Conservation (phyloP, 768 basidiomycete genomes). For the Leccinum olivaceopallidum region DNA sequence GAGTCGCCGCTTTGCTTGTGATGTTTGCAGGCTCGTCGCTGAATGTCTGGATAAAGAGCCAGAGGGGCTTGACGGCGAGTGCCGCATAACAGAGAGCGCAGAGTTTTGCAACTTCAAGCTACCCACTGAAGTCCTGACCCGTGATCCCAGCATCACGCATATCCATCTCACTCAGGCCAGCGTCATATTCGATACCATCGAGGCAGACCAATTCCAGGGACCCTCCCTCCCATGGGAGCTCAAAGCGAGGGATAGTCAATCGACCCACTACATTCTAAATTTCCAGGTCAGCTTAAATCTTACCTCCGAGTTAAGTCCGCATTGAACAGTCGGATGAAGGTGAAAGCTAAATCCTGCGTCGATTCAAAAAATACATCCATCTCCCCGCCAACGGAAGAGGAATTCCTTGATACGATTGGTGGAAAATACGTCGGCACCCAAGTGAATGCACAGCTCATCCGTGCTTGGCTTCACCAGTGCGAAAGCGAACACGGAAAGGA, state of each 20-base stretch:
- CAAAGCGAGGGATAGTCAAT: neutral
- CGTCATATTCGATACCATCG: slow-evolving; percentile 5
- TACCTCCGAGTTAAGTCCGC: neutral
- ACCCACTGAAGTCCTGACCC: neutral
- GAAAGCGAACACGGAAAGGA: slow-evolving; percentile 12
- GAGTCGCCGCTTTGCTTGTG: slow-evolving; percentile 9
- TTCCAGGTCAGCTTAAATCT: slow-evolving; percentile 6
- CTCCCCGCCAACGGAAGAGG: neutral
- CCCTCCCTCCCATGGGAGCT: slow-evolving; percentile 15
- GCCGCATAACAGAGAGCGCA: neutral
- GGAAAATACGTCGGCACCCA: slow-evolving; percentile 10
- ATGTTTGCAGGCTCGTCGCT: slow-evolving; percentile 15
- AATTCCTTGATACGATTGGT: slow-evolving; percentile 4
- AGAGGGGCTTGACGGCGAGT: slow-evolving; percentile 7
- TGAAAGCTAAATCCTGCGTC: neutral
- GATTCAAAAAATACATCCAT: neutral
- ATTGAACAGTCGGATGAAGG: slow-evolving; percentile 4
- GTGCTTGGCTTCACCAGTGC: slow-evolving; percentile 15
- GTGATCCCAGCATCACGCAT: slow-evolving; percentile 11
- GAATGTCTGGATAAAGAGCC: slow-evolving; percentile 17
- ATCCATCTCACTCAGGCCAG: slow-evolving; percentile 16
- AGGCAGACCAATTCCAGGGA: neutral
- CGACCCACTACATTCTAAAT: slow-evolving; percentile 3
- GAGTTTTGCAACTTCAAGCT: slow-evolving; percentile 11
- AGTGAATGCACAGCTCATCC: slow-evolving; percentile 11